A percentile compares a stretch with the other conserved stretches of the same genome.
phyloP scores from a whole-genome alignment of 257 asterid species.

The Primulina huaijiensis region DNA sequence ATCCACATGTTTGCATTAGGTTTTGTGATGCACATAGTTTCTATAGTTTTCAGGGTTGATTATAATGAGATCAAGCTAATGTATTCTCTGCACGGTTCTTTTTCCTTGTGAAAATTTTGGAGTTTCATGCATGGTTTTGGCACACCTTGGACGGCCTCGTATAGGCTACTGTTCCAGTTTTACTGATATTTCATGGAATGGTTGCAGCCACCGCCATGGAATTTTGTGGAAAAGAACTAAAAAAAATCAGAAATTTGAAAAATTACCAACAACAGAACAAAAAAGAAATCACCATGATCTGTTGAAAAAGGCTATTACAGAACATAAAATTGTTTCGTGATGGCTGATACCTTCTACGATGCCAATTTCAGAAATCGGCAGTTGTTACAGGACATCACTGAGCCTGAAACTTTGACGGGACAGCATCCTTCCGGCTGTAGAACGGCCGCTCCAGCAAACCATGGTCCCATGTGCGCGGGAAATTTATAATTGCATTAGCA shows the following conservation, averaged over 20 bases:
- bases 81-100: not conserved
- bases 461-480: not conserved
- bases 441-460: not conserved
- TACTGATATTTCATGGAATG: not conserved
- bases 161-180: not conserved
- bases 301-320: not conserved
- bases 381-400: not conserved
- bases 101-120: not conserved
- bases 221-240: not conserved
- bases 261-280: not conserved
- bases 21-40: not conserved
- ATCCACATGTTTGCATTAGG: not conserved
- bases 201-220: too few relatives aligned
- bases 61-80: not conserved
- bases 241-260: not conserved
- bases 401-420: not conserved
- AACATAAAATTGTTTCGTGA: not conserved
- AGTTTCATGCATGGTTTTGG: not conserved
- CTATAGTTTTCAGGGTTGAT: not conserved
- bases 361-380: not conserved
- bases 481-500: constrained; percentile 1
- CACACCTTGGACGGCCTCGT: not conserved
- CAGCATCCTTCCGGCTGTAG: not conserved
- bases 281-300: not conserved
- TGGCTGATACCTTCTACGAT: not conserved